Percentiles rank a stretch among this genome's conserved stretches.
phyloP scores from a whole-genome alignment of 768 basidiomycete species.

The Tremella fuciformis region DNA sequence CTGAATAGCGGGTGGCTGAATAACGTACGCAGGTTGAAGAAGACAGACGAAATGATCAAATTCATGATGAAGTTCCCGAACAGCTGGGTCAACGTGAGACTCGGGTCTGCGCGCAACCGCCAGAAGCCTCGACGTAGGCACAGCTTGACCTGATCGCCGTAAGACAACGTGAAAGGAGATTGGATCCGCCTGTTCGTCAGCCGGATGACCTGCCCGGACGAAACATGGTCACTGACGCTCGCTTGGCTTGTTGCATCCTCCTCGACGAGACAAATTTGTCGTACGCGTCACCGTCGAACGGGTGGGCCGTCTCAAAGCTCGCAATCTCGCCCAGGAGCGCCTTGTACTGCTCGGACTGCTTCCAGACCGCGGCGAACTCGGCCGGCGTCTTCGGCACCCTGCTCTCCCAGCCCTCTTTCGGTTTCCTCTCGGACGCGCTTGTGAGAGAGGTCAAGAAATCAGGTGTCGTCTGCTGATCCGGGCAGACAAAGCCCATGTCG shows the following conservation, averaged over 20 bases:
- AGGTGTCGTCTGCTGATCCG: conserved; percentile 81
- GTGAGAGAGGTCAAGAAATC: conserved; percentile 61
- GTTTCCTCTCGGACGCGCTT: conserved; percentile 64
- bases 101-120: conserved; percentile 67
- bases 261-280: conserved; percentile 69
- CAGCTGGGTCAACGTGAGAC: conserved; percentile 59
- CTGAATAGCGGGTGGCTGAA: conserved; percentile 63
- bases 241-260: conserved; percentile 68
- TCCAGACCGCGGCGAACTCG: conserved; percentile 58
- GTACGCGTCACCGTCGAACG: conserved; percentile 54
- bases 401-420: conserved; percentile 57
- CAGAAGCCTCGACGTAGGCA: conserved; percentile 64
- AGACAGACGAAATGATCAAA: conserved; percentile 61
- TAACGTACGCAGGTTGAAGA: conserved; percentile 67
- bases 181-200: conserved; percentile 57
- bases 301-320: conserved; percentile 56
- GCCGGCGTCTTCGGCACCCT: conserved; percentile 68
- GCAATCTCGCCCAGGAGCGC: conserved; percentile 58
- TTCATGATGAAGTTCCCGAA: conserved; percentile 60
- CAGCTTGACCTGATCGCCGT: conserved; percentile 55
- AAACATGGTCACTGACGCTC: conserved; percentile 71
- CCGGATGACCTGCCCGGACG: conserved; percentile 69
- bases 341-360: conserved; percentile 61
- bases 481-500: conserved; percentile 68
- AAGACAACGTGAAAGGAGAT: conserved; percentile 57